Base-by-base conservation (phyloP, 306 rosid genomes). In the Prunus davidiana region DNA sequence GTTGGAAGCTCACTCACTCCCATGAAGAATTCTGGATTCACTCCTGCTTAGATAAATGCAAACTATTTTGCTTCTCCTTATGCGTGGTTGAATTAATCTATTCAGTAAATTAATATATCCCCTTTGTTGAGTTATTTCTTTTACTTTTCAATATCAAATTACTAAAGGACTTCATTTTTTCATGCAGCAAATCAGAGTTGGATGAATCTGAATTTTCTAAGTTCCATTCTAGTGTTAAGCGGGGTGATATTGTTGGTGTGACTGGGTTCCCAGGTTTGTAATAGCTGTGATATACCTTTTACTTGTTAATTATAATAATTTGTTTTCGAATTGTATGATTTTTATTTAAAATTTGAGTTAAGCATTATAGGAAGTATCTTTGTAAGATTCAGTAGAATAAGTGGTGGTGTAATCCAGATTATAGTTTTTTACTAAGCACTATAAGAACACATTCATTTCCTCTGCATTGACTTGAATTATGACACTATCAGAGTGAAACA, bases 231-330 rank as follows among this genome's bases (percentile, higher is more conserved):
- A 87, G 76, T 80, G 95, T 89, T 46, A 93, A 93, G 89, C 92
- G 91, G 72, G 96, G 97, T 69, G 98, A 93, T 80, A 83, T 87
- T 71, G 96, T 93, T 75, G 98, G 98, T 57, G 75, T 93, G 32
- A 75, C 77, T 20, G 98, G 98, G 57, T 93, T 93, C 84, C 96
- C 98, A 93, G 98, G 98, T 89, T 41, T 72, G 82, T 49, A 51
- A 46, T 71, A 24, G 54, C 64, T 81, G 51, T n/a, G 25, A 1
- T 14, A 1, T 68, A 43, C 24, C 70, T 19, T 66, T 56, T 16
- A 30, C 38, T 3, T 18, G 60, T 58, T 69, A 49, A 45, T 43
- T 43, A 30, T n/a, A 32, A 45, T 19, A 18, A 8, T 34, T 64
- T 62, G 3, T 28, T 64, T 19, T 62, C 11, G 20, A 62, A 66